phyloP scores from a whole-genome alignment of 2,329 filamentous ascomycete species.

The Colletotrichum sp. region DNA sequence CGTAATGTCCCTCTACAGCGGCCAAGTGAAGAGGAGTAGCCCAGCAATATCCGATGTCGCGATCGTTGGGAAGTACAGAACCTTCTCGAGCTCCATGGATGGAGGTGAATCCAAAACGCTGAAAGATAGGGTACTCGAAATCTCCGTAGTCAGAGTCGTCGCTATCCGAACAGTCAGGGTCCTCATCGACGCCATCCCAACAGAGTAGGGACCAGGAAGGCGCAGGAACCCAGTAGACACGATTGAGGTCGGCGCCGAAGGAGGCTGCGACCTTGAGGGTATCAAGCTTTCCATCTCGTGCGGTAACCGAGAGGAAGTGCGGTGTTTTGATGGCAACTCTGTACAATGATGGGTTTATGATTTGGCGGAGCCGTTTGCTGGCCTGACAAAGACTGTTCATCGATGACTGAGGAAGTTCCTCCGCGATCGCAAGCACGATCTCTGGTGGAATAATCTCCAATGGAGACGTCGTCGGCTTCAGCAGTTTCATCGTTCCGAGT shows the following conservation, averaged over 20 bases:
- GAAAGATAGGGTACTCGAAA: accelerated
- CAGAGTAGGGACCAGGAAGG: background rate
- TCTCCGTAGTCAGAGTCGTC: background rate
- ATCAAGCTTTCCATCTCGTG: background rate
- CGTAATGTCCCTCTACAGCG: background rate
- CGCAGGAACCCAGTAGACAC: background rate
- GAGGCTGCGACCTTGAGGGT: background rate
- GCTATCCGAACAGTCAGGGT: background rate
- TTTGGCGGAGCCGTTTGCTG: background rate
- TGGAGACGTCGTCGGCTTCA: background rate
- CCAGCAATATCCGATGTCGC: background rate
- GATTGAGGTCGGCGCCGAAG: background rate
- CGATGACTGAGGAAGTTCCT: accelerated
- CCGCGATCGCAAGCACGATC: background rate
- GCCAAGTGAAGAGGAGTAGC: background rate
- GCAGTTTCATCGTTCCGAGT: accelerated
- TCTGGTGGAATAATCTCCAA: accelerated
- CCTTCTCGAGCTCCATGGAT: background rate
- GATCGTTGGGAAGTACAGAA: accelerated
- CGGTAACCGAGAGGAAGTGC: background rate
- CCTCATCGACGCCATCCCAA: background rate
- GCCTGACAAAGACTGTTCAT: background rate
- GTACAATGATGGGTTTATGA: background rate
- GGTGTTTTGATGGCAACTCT: background rate
- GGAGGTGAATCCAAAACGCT: accelerated